Base-by-base conservation (phyloP, 768 basidiomycete species). In the Collybiopsis luxurians region DNA sequence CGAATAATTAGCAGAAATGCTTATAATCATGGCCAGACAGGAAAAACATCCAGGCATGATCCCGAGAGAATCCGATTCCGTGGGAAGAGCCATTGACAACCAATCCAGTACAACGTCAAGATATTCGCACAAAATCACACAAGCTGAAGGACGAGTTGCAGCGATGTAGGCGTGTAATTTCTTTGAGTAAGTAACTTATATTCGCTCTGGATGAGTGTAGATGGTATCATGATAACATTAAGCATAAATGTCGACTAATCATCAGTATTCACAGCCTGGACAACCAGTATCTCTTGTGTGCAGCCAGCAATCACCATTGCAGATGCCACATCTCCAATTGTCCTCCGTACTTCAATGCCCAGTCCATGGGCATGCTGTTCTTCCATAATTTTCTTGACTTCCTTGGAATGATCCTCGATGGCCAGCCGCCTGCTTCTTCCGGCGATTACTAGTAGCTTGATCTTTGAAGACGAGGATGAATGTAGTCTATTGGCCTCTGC, bases 301-400 rank as follows among this genome's bases (percentile, higher is more conserved):
- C 76, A 74, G 1, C 81, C 82, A 5, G 83, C 76, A 2, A 86
- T 74, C 12, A 94, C 82, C 67, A 95, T 82, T 44, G 86, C 86
- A 39, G 87, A 82, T 2, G 85, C 90, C 17, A 91, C 86, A 67
- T 95, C 91, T 2, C 95, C 95, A 24, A 96, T 77, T 21, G 94
- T 93, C 73, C 89, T 88, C 67, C 79, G 77, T 58, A 94, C 83
- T 65, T 91, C 90, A 3, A 75, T 65, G 0, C 81, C 54, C 31
- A 55, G 0, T 38, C 54, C 34, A 26, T 38, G 34, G 3, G 36
- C 36, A 39, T 38, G 36, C 7, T 42, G 34, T 60, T 83, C 79
- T 17, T 80, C 77, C 67, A 86, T 74, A 21, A 94, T 60, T 42
- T 76, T 73, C 60, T 83, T 83, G 55, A 95, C 69, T 72, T 97